Conservation (phyloP, 2,329 filamentous ascomycete genomes). For the Ceratocystis smalleyi region DNA sequence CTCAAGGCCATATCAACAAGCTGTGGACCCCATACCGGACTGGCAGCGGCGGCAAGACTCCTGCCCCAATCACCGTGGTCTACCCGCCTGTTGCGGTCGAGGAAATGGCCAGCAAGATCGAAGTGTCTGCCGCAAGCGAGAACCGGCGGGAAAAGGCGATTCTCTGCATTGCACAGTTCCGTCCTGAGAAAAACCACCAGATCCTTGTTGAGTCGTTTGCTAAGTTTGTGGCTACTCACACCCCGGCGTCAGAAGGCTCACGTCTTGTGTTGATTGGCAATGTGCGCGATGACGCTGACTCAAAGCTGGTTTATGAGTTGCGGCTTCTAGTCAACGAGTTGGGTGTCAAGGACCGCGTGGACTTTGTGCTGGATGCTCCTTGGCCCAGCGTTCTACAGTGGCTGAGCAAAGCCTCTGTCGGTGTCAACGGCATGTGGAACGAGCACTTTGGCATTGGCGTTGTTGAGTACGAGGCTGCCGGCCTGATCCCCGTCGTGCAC, state of each 20-base stretch:
- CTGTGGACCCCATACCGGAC: slow-evolving; percentile 55
- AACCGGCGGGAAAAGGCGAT: slow-evolving; percentile 53
- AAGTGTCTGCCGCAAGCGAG: slow-evolving; percentile 55
- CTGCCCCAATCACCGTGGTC: slow-evolving; percentile 52
- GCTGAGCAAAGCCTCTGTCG: slow-evolving; percentile 61
- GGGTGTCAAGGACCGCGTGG: slow-evolving; percentile 64
- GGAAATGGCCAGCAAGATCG: slow-evolving; percentile 61
- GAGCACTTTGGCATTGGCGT: slow-evolving; percentile 98
- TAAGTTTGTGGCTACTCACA: slow-evolving; percentile 47
- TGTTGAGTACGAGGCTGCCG: slow-evolving; percentile 93
- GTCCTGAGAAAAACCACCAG: slow-evolving; percentile 90
- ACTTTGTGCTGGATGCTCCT: slow-evolving; percentile 77
- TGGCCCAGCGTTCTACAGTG: slow-evolving; percentile 78
- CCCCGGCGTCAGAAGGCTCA: slow-evolving; percentile 37
- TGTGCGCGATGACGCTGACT: slow-evolving; percentile 71
- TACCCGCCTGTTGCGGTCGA: slow-evolving; percentile 87
- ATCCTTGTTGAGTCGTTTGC: slow-evolving; percentile 76
- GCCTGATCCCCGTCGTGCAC: slow-evolving; percentile 83
- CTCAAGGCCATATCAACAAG: slow-evolving; percentile 61
- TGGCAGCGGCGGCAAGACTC: slow-evolving; percentile 25
- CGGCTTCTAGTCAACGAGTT: slow-evolving; percentile 76
- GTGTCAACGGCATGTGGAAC: slow-evolving; percentile 98
- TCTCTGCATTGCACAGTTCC: slow-evolving; percentile 92
- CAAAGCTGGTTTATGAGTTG: slow-evolving; percentile 72
- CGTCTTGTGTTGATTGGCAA: slow-evolving; percentile 76